Percentiles rank a stretch among this genome's conserved stretches.
These are phyloP conservation scores for Fusarium mundagurra DNA, from an alignment of 2,329 filamentous ascomycete genomes.

Conservation along the genomic window DNA sequence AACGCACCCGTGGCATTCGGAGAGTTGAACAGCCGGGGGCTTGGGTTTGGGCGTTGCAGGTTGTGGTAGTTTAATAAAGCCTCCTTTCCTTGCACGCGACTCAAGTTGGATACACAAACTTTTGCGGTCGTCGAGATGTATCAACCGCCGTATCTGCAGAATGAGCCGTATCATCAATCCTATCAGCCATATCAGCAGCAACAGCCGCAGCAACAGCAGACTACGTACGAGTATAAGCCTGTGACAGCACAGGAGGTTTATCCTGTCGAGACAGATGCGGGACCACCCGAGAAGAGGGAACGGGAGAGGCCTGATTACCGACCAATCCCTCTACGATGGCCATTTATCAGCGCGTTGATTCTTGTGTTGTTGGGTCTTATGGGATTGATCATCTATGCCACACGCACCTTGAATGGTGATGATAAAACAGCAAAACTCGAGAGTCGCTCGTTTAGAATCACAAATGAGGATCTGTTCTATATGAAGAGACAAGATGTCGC, in stretches of 20 bases:
- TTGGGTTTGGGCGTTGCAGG: neutral
- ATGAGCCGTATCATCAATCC: neutral
- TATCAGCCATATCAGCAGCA: constrained; percentile 1
- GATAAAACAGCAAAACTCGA: constrained; percentile 25
- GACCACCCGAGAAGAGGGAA: neutral
- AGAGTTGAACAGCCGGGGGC: constrained; percentile 13
- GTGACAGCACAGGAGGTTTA: constrained; percentile 14
- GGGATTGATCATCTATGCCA: constrained; percentile 18
- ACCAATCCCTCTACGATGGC: constrained; percentile 31
- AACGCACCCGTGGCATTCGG: constrained; percentile 1
- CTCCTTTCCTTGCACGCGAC: neutral
- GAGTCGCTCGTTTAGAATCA: constrained; percentile 1
- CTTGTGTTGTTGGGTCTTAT: constrained; percentile 17
- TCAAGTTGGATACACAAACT: neutral
- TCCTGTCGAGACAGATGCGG: constrained; percentile 2
- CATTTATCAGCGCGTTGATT: constrained; percentile 19
- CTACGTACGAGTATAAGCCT: constrained; percentile 22
- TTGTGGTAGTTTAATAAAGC: constrained; percentile 18
- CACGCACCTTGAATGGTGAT: constrained; percentile 3
- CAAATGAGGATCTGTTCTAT: neutral
- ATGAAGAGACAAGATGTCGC: constrained; percentile 16
- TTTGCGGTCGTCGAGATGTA: constrained; percentile 3
- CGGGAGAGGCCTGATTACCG: constrained; percentile 30
- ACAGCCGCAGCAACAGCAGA: neutral
- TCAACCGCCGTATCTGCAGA: constrained; percentile 16